Evolutionary conservation across 2,329 filamentous ascomycete genomes (phyloP), one percentile per base, ranked within the genome.

Genomic region (Lomentospora prolificans): DNA sequence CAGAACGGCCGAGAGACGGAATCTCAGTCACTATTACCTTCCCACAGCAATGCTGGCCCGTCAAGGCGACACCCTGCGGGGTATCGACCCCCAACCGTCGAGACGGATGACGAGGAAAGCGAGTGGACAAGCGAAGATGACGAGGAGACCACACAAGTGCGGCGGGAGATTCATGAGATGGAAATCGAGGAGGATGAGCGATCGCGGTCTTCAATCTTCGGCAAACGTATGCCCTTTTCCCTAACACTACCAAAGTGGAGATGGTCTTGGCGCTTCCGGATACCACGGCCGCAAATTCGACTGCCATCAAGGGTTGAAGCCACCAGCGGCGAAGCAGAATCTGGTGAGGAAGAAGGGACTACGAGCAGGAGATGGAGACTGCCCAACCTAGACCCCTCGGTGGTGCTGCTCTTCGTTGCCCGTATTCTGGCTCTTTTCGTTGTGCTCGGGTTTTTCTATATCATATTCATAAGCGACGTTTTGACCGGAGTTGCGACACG

Each of bases 141-240:
- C 39, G 73, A 73, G 51, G 79, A 87, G 61, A 82, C 82, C 36
- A 82, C 81, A 30, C 82, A 84, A 60, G 78, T 94, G 63, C 84
- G 89, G 60, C 80, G 86, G 61, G 89, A 94, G 70, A 86, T 97
- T 74, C 83, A 95, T 66, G 87, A 96, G 78, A 84, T 95, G 79
- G 90, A 95, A 62, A 82, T 95, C 44, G 81, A 90, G 64, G 90
- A 95, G 27, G 58, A 53, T 19, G 65, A 72, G 22, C 65, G 69
- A 57, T 63, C 71, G 55, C 68, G 71, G 28, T 67, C 74, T 24
- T 75, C 72, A 2, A 66, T 73, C 55, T 82, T 78, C 75, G 73
- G 76, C 53, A 83, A 83, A 67, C 69, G 77, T 48, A 79, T 82
- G 64, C 73, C 74, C 22, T 76, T 79, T 58, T 73, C 72, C 5